A percentile compares a stretch with the other conserved stretches of the same genome.
Conservation (phyloP, 495 filamentous ascomycete genomes). For the Xylaria palmicola region DNA sequence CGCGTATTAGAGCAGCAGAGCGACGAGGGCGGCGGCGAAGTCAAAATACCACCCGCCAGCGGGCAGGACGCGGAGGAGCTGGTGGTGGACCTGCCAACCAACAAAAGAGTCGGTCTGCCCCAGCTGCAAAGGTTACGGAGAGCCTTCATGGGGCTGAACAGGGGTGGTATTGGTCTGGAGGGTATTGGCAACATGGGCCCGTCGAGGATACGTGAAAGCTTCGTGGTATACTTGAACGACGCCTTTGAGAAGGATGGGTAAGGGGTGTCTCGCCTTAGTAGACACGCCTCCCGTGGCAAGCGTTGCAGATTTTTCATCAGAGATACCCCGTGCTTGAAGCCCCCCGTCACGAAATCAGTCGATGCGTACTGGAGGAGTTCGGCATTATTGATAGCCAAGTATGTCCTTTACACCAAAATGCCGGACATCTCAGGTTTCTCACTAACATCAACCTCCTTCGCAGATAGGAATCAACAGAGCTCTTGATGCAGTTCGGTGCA, state of each 20-base stretch:
- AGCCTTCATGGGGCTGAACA: constrained; percentile 81
- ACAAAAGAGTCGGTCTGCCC: constrained; percentile 63
- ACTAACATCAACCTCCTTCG: neutral
- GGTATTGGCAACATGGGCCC: constrained; percentile 45
- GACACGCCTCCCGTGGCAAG: neutral
- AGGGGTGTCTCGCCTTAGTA: neutral
- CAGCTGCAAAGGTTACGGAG: constrained; percentile 79
- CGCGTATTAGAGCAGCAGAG: constrained; percentile 72
- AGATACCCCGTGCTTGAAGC: neutral
- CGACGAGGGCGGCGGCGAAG: constrained; percentile 57
- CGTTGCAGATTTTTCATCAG: neutral
- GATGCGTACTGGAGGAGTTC: neutral
- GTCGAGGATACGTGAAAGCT: constrained; percentile 61
- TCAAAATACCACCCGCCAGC: constrained; percentile 33
- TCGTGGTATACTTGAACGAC: constrained; percentile 74
- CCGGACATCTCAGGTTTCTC: neutral
- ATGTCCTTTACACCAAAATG: neutral
- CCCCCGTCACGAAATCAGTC: neutral
- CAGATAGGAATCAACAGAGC: too few relatives aligned
- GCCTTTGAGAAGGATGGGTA: constrained; percentile 53
- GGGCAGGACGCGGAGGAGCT: constrained; percentile 38
- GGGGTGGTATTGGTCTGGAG: constrained; percentile 52
- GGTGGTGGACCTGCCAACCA: constrained; percentile 56
- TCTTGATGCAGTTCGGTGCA: too few relatives aligned
- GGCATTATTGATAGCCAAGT: neutral